Conservation (phyloP, 176 grass and related monocot species). For the Pontederia paniculata region DNA sequence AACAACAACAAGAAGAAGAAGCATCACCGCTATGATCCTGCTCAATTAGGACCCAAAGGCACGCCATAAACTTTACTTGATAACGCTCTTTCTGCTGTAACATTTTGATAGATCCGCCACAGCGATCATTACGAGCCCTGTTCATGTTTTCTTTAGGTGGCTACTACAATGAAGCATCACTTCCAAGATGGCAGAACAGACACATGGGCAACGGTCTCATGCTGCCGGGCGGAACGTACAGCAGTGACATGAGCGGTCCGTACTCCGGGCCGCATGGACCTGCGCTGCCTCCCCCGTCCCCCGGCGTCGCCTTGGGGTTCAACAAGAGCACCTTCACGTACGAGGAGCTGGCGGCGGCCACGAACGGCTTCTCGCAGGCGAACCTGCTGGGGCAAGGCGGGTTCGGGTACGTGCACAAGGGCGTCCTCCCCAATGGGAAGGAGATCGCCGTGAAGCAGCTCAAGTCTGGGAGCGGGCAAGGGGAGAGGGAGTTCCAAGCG, state of each 20-base stretch:
- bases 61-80: not conserved
- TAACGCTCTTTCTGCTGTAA: too few species aligned
- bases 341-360: conserved; percentile 47
- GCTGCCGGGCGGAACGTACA: not conserved
- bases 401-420: conserved; percentile 74
- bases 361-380: conserved; percentile 32
- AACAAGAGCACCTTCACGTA: conserved; percentile 51
- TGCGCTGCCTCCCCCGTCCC: conserved; percentile 17
- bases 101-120: too few species aligned
- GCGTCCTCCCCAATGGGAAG: conserved; percentile 41
- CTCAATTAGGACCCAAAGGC: conserved; percentile 20
- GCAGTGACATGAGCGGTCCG: conserved; percentile 18
- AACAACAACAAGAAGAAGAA: conserved; percentile 30
- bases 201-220: too few species aligned
- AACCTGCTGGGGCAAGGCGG: conserved; percentile 70
- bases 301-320: conserved; percentile 19
- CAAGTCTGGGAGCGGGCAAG: conserved; percentile 44
- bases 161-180: conserved; percentile 34
- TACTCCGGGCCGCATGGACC: conserved; percentile 18
- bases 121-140: too few species aligned
- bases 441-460: conserved; percentile 45
- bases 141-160: not conserved
- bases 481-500: conserved; percentile 55
- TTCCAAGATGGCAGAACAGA: conserved; percentile 31
- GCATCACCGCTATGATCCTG: conserved; percentile 38